Conservation (phyloP, 179 eudicot species). For the Spergularia azorica region DNA sequence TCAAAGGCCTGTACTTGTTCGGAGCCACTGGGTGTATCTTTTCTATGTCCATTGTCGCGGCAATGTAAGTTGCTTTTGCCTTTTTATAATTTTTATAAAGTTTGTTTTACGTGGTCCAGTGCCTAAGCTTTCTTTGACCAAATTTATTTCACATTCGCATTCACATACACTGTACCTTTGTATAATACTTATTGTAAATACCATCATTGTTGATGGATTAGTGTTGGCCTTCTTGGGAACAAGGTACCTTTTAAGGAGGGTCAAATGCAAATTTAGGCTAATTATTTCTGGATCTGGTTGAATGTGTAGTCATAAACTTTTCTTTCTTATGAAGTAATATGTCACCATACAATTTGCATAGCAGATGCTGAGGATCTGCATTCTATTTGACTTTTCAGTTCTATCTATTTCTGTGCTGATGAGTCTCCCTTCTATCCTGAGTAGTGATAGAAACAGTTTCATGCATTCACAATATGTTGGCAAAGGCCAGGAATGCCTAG, state of each 20-base stretch:
- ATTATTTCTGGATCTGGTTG: slow-evolving; percentile 26
- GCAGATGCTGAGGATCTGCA: neutral
- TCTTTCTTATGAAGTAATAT: slow-evolving; percentile 17
- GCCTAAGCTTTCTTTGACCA: slow-evolving; percentile 29
- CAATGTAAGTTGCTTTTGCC: slow-evolving; percentile 14
- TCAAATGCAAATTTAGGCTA: slow-evolving; percentile 21
- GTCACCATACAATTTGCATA: slow-evolving; percentile 17
- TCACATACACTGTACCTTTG: slow-evolving; percentile 19
- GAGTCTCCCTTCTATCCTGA: slow-evolving; percentile 9
- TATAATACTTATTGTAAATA: slow-evolving; percentile 10
- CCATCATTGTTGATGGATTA: slow-evolving; percentile 24
- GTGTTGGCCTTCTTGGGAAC: slow-evolving; percentile 25
- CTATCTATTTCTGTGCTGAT: neutral
- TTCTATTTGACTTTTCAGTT: neutral
- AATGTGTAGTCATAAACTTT: slow-evolving; percentile 20
- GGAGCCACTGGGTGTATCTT: slow-evolving; percentile 7
- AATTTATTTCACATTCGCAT: slow-evolving; percentile 11
- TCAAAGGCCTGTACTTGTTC: neutral
- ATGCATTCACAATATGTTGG: slow-evolving; percentile 3
- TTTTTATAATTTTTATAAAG: slow-evolving; percentile 12
- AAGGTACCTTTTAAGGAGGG: slow-evolving; percentile 36
- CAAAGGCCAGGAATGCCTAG: neutral
- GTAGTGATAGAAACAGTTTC: slow-evolving; percentile 12
- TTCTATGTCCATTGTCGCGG: slow-evolving; percentile 6
- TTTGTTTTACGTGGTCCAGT: slow-evolving; percentile 15